phyloP scores from a whole-genome alignment of 2,329 filamentous ascomycete species.

The Diaporthe vexans region DNA sequence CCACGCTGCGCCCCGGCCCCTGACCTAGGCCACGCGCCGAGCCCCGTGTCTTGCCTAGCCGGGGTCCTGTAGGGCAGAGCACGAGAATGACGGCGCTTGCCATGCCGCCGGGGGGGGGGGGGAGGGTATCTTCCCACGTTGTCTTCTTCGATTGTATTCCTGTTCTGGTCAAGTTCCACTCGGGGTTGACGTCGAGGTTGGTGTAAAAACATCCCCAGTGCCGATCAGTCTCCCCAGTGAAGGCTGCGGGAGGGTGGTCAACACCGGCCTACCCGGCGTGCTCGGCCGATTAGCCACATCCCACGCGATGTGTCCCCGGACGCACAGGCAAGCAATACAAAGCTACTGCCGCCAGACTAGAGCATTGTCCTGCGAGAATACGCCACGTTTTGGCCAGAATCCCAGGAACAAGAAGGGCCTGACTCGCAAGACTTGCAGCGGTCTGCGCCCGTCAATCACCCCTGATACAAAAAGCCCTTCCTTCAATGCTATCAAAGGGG shows the following conservation, averaged over 20 bases:
- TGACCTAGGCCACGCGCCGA: not conserved
- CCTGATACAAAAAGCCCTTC: not conserved
- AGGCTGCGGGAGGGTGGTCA: not conserved
- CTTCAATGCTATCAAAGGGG: too few species aligned
- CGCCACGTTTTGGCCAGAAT: not conserved
- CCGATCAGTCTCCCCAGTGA: not conserved
- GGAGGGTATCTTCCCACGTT: not conserved
- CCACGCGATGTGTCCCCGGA: conserved; percentile 2
- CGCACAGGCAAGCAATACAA: not conserved
- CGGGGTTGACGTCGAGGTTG: not conserved
- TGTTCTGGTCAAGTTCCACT: not conserved
- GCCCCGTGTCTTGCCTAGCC: conserved; percentile 17
- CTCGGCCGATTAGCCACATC: conserved; percentile 10
- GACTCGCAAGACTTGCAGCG: not conserved
- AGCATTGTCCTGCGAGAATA: not conserved
- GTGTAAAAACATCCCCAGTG: not conserved
- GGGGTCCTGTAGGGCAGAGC: conserved; percentile 1
- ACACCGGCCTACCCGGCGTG: not conserved
- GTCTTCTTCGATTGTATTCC: not conserved
- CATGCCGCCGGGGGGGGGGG: not conserved
- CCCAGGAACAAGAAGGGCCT: conserved; percentile 3
- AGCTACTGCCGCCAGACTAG: not conserved
- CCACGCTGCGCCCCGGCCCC: not conserved
- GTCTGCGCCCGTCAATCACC: too few species aligned
- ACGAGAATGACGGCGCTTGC: not conserved